Conservation (phyloP, 2,329 filamentous ascomycete genomes). For the Fusarium cyanostomum region DNA sequence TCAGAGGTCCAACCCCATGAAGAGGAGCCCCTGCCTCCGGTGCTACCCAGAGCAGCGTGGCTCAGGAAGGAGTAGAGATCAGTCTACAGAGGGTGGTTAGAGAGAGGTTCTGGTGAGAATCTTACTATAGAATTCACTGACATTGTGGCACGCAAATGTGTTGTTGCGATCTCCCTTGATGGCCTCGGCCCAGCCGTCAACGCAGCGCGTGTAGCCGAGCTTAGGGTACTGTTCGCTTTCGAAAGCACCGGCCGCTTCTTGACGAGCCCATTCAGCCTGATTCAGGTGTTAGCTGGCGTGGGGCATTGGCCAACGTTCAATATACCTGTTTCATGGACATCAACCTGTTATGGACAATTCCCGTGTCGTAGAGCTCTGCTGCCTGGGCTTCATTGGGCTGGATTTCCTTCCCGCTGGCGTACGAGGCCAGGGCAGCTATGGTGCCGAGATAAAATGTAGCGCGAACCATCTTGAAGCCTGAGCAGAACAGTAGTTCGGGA, state of each 20-base stretch:
- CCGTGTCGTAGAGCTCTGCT: slow-evolving; percentile 28
- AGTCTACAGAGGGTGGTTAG: slow-evolving; percentile 15
- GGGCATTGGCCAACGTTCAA: accelerated
- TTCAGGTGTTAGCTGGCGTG: not conserved
- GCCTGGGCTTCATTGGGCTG: slow-evolving; percentile 24
- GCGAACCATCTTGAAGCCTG: slow-evolving; percentile 31
- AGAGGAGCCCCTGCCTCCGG: slow-evolving; percentile 48
- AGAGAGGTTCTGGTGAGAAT: accelerated
- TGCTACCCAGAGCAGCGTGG: slow-evolving; percentile 62
- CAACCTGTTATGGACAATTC: slow-evolving; percentile 32
- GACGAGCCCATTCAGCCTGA: slow-evolving; percentile 47
- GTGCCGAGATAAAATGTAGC: slow-evolving; percentile 21
- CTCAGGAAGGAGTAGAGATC: slow-evolving; percentile 66
- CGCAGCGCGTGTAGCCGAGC: slow-evolving; percentile 52
- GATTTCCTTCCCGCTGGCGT: slow-evolving; percentile 31
- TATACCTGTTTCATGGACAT: slow-evolving; percentile 30
- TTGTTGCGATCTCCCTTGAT: slow-evolving; percentile 57
- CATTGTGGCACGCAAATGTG: slow-evolving; percentile 59
- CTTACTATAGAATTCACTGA: slow-evolving; percentile 29
- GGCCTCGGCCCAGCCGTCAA: slow-evolving; percentile 55
- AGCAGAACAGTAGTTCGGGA: not conserved
- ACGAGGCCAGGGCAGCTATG: slow-evolving; percentile 14
- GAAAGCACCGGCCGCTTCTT: slow-evolving; percentile 48
- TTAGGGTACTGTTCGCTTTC: slow-evolving; percentile 49
- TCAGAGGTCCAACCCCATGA: slow-evolving; percentile 60